Base-by-base conservation (phyloP, 768 basidiomycete species). In the Termitomyces bulborhizus region DNA sequence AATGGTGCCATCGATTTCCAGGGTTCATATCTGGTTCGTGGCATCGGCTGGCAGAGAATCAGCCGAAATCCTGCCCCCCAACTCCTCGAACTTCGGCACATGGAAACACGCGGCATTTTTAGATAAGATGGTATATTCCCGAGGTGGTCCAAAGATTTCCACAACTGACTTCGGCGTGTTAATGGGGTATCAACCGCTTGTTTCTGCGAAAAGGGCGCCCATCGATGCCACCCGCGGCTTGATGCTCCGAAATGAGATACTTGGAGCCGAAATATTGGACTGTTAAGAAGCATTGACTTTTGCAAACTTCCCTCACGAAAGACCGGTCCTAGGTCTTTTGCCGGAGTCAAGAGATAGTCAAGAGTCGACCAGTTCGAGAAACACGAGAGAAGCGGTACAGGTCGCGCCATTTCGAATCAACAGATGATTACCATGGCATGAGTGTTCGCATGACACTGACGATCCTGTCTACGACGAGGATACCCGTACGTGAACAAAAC, bases 201-300 rank as follows among this genome's bases (percentile, higher is more conserved):
- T 88, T 62, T 90, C 93, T 65, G 90, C 90, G 44, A 92, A 91
- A 66, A 92, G 93, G 60, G 85, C 85, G 21, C 81, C 88, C 57
- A 78, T 83, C 57, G 88, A 98, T 65, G 85, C 85, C 36, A 95
- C 93, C 37, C 84, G 88, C 61, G 96, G 98, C 71, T 94, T 92
- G 13, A 72, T 99, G 63, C 81, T 98, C 54, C 81, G 85, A 52
- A 83, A 98, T 73, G 86, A 86, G 69, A 75, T 86, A 52, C 86
- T 97, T 66, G 95, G 96, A 44, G 81, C 83, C 58, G 82, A 90
- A 66, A 86, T 97, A 59, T 78, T 98, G 67, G 84, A 91, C 64
- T 85, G 95, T 59, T 86, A 95, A 63, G 98, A 98, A 73, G 85
- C 87, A 44, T 76, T 92, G 45, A 93, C 93, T 21, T 96, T 94